phyloP scores from a whole-genome alignment of 768 basidiomycete genomes.

The Leccinum rimulosum region DNA sequence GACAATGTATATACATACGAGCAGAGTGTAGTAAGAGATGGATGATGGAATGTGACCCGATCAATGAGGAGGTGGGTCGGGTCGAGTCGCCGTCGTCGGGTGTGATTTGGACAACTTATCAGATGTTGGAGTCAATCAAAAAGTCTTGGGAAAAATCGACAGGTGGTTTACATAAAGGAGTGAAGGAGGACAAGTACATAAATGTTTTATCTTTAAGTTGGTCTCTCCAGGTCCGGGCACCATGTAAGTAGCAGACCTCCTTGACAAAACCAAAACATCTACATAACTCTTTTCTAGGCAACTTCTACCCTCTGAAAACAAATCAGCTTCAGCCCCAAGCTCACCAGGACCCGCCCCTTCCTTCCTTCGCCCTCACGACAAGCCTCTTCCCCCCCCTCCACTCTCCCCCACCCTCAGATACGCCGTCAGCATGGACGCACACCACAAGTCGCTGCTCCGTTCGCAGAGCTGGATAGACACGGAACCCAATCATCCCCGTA shows the following conservation, averaged over 20 bases:
- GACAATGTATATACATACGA: background rate
- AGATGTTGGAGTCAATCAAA: slow-evolving; percentile 4
- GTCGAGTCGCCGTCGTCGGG: background rate
- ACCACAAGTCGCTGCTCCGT: slow-evolving; percentile 18
- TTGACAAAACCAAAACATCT: background rate
- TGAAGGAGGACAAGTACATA: slow-evolving; percentile 18
- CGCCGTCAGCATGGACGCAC: slow-evolving; percentile 27
- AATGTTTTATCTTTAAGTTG: slow-evolving; percentile 9
- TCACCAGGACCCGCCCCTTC: slow-evolving; percentile 17
- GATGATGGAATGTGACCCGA: background rate
- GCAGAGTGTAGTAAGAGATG: background rate
- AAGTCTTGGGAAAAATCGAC: slow-evolving; percentile 19
- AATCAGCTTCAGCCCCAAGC: slow-evolving; percentile 26
- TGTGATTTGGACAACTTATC: slow-evolving; percentile 3
- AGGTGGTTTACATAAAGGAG: slow-evolving; percentile 29
- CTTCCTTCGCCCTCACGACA: slow-evolving; percentile 28
- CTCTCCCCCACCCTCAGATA: slow-evolving; percentile 27
- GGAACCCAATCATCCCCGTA: slow-evolving; percentile 17
- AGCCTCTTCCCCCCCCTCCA: slow-evolving; percentile 41
- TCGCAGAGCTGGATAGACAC: slow-evolving; percentile 27
- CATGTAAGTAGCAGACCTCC: slow-evolving; percentile 22
- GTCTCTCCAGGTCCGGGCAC: background rate
- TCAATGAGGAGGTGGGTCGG: background rate
- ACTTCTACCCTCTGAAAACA: slow-evolving; percentile 22
- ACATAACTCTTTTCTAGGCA: slow-evolving; percentile 7